These are phyloP conservation scores for Murraya paniculata DNA, from an alignment of 345 rosid genomes.

Conservation along the genomic window DNA sequence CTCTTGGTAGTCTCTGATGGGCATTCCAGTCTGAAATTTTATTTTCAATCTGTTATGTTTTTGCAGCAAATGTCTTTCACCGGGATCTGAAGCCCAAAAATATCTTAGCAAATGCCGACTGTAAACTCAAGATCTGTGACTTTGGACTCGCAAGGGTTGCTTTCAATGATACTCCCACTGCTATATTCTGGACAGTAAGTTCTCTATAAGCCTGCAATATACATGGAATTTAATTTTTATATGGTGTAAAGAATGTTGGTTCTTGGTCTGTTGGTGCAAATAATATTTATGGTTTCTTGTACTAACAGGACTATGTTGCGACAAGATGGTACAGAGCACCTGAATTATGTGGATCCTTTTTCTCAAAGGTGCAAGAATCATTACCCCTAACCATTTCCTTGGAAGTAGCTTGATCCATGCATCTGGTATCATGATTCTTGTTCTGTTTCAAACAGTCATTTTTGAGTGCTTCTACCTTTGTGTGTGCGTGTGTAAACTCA, in stretches of 20 bases:
- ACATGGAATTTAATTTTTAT: not conserved
- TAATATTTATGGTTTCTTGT: slow-evolving; percentile 6
- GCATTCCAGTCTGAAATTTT: not conserved
- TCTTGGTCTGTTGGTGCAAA: not conserved
- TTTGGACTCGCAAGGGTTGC: slow-evolving; percentile 99
- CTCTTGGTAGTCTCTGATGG: not conserved
- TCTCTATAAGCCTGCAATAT: slow-evolving; percentile 5
- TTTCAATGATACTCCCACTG: slow-evolving; percentile 89
- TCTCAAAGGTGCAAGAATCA: slow-evolving; percentile 68
- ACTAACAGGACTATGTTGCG: slow-evolving; percentile 83
- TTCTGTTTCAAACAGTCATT: not conserved
- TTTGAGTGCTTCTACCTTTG: not conserved
- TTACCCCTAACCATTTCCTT: slow-evolving; percentile 24
- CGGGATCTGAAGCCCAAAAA: slow-evolving; percentile 93
- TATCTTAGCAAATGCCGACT: slow-evolving; percentile 92
- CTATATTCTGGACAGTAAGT: slow-evolving; percentile 91
- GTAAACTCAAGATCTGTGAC: slow-evolving; percentile 96
- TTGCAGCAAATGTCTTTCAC: slow-evolving; percentile 87
- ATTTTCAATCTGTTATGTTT: not conserved
- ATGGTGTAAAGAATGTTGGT: slow-evolving; percentile 1
- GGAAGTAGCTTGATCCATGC: slow-evolving; percentile 24
- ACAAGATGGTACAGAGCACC: slow-evolving; percentile 98
- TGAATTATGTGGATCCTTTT: slow-evolving; percentile 94
- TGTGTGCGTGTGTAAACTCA: not conserved
- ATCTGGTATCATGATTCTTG: slow-evolving; percentile 3